Percentiles rank a stretch among this genome's conserved stretches.
phyloP scores from a whole-genome alignment of 805 yeast genomes.

The Ogataea pignaliae region DNA sequence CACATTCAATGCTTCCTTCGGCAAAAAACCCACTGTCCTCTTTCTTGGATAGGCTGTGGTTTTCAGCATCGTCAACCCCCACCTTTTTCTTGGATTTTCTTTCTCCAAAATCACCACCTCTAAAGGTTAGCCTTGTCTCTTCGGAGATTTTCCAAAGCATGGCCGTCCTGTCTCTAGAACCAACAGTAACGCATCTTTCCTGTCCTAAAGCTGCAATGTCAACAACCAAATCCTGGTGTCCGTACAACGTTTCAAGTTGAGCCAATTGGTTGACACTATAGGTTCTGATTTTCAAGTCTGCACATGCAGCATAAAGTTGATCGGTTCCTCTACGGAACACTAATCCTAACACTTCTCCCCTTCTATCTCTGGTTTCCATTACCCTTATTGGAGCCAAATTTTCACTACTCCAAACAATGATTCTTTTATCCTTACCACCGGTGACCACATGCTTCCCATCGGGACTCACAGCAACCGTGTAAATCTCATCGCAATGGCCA shows the following conservation, averaged over 20 bases:
- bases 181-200: slow-evolving; percentile 95
- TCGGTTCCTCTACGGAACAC: slow-evolving; percentile 77
- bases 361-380: slow-evolving; percentile 66
- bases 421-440: slow-evolving; percentile 80
- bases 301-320: slow-evolving; percentile 88
- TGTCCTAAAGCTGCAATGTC: slow-evolving; percentile 77
- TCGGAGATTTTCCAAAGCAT: slow-evolving; percentile 97
- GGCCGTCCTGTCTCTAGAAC: slow-evolving; percentile 90
- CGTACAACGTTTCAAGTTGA: slow-evolving; percentile 86
- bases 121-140: slow-evolving; percentile 87
- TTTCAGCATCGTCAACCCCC: slow-evolving; percentile 17
- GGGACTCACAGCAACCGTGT: slow-evolving; percentile 76
- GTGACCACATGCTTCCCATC: slow-evolving; percentile 88
- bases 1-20: slow-evolving; percentile 90
- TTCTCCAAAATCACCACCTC: slow-evolving; percentile 73
- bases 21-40: slow-evolving; percentile 33
- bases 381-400: slow-evolving; percentile 71
- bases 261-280: slow-evolving; percentile 82
- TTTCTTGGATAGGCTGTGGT: too few species aligned
- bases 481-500: slow-evolving; percentile 75
- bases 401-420: slow-evolving; percentile 84
- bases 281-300: slow-evolving; percentile 85
- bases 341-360: slow-evolving; percentile 68
- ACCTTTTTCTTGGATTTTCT: slow-evolving; percentile 27
- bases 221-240: slow-evolving; percentile 87